phyloP scores from a whole-genome alignment of 2,329 filamentous ascomycete species.

The Coccinonectria pachysandricola region DNA sequence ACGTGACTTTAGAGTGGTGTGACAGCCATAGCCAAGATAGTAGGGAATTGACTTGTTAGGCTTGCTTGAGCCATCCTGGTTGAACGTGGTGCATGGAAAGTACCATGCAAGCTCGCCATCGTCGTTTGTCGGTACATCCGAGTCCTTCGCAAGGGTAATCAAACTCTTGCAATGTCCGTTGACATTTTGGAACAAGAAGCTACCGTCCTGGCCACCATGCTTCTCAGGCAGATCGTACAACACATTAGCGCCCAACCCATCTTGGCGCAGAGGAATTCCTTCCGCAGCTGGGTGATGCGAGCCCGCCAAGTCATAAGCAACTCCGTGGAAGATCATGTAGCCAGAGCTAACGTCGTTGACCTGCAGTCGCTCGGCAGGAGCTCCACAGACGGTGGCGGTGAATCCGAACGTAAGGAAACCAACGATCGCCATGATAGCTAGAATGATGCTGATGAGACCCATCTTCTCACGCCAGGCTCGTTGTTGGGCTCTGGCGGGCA shows the following conservation, averaged over 20 bases:
- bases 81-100: slow-evolving; percentile 85
- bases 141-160: slow-evolving; percentile 60
- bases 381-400: slow-evolving; percentile 74
- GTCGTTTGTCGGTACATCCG: slow-evolving; percentile 68
- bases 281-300: slow-evolving; percentile 72
- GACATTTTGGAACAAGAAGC: slow-evolving; percentile 96
- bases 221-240: slow-evolving; percentile 76
- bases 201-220: slow-evolving; percentile 82
- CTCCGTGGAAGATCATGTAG: slow-evolving; percentile 95
- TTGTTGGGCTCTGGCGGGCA: slow-evolving; percentile 73
- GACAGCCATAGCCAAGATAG: slow-evolving; percentile 81
- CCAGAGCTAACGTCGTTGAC: slow-evolving; percentile 71
- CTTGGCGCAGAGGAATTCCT: slow-evolving; percentile 53
- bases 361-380: slow-evolving; percentile 60
- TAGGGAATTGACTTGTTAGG: slow-evolving; percentile 65
- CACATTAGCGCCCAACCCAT: slow-evolving; percentile 58
- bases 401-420: slow-evolving; percentile 97
- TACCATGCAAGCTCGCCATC: slow-evolving; percentile 82
- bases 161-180: slow-evolving; percentile 92
- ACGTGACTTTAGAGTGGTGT: slow-evolving; percentile 62
- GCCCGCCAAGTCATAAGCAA: slow-evolving; percentile 70
- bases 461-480: slow-evolving; percentile 98
- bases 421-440: slow-evolving; percentile 77
- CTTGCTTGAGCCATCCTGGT: slow-evolving; percentile 78
- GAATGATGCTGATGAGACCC: slow-evolving; percentile 87